phyloP scores from a whole-genome alignment of 495 filamentous ascomycete species.

The Xylaria cubensis region DNA sequence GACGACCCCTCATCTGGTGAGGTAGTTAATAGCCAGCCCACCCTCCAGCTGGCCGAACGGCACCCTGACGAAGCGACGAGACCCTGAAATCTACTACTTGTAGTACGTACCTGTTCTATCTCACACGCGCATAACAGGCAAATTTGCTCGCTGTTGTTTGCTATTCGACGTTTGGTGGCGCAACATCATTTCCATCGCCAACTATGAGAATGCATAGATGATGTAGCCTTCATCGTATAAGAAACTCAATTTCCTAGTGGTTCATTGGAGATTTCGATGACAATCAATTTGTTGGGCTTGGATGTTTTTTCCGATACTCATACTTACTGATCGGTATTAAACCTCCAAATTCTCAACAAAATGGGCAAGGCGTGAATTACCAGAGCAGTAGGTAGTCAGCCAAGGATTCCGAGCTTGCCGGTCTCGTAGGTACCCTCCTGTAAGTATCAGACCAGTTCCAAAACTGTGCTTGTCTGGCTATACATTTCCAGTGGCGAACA shows the following conservation, averaged over 20 bases:
- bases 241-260: background rate
- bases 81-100: constrained; percentile 8
- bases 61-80: background rate
- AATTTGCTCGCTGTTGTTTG: background rate
- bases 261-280: background rate
- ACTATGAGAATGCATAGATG: background rate
- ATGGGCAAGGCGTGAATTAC: constrained; percentile 1
- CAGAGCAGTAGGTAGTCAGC: background rate
- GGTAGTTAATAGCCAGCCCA: background rate
- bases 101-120: background rate
- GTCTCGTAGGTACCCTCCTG: background rate
- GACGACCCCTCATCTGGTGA: constrained; percentile 17
- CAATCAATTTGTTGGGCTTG: background rate
- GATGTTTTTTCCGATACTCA: too few relatives aligned
- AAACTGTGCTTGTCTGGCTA: background rate
- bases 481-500: constrained; percentile 17
- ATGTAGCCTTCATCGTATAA: background rate
- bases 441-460: background rate
- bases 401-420: constrained; percentile 15
- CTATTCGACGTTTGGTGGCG: background rate
- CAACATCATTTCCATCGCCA: background rate
- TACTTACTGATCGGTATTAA: background rate
- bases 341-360: background rate
- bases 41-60: constrained; percentile 1
- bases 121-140: background rate